Base-by-base conservation (phyloP, 2,329 filamentous ascomycete species). In the Aaosphaeria pasadenensis region DNA sequence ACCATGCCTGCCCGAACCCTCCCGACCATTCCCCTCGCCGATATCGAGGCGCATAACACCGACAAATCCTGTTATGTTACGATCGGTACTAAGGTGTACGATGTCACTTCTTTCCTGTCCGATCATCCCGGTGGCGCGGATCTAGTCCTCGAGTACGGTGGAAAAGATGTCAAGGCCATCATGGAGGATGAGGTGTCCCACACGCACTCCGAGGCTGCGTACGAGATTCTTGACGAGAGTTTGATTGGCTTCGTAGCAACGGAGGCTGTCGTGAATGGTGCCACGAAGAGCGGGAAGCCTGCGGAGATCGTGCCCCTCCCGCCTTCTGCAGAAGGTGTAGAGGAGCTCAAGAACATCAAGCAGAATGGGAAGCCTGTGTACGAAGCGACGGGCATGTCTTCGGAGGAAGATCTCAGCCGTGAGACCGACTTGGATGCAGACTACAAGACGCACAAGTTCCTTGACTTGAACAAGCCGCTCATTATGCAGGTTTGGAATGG, bases 91-190 rank as follows among this genome's bases (percentile, higher is more conserved):
- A 95, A 92, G 60, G 92, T 99, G 59, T 99, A 91, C 79, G 92
- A 99, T 77, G 81, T 99, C 55, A 96, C 94, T 50, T 84, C 89
- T 47, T 99, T 99, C 65, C 72, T 96, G 52, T 84, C 91, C 45
- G 86, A 91, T 57, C 94, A 99, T 69, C 94, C 94, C 28, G 94
- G 94, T 58, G 94, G 94, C 49, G 83, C 84, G 60, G 89, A 96
- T 53, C 77, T 97, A 59, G 86, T 99, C 52, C 77, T 96, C 54
- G 88, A 96, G 45, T 95, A 94, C 69, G 94, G 82, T 31, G 92
- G 92, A 57, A 89, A 90, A 70, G 94, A 99, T 71, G 79, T 96
- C 49, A 80, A 82, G 55, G 79, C 84, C 4, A 95, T 96, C 50
- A 77, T 99, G 72, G 84, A 87, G 66, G 91, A 99, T 64, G 79